These are phyloP conservation scores for Liriodendron chinense DNA, from an alignment of 164 flowering plant species.

Conservation along the genomic window DNA sequence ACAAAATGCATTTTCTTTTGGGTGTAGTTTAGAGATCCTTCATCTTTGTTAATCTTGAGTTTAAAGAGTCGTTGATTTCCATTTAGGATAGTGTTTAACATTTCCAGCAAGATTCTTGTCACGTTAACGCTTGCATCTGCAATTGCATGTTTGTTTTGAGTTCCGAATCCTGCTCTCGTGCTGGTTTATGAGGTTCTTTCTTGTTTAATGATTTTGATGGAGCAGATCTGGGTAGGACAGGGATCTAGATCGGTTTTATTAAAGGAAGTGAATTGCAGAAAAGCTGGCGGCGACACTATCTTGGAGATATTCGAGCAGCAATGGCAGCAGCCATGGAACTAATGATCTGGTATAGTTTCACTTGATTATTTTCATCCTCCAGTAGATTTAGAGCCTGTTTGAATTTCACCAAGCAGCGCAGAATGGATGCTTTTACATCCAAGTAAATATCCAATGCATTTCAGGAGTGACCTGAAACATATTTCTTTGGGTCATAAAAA, in stretches of 20 bases:
- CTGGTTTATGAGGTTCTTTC: not conserved
- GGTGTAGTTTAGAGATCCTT: not conserved
- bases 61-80: not conserved
- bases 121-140: not conserved
- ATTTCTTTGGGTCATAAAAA: too few species aligned
- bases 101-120: not conserved
- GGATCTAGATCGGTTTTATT: not conserved
- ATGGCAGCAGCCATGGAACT: constrained; percentile 55
- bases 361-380: not conserved
- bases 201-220: not conserved
- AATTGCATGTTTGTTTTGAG: not conserved
- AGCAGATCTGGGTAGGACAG: not conserved
- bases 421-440: not conserved
- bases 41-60: not conserved
- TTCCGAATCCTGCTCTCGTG: not conserved
- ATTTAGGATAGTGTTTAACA: not conserved
- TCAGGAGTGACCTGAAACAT: not conserved
- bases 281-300: constrained; percentile 74
- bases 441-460: too few species aligned
- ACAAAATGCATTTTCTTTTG: not conserved
- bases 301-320: constrained; percentile 61
- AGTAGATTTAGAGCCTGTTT: not conserved
- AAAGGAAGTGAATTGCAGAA: constrained; percentile 9
- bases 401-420: not conserved
- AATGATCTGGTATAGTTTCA: constrained; percentile 53